phyloP scores from a whole-genome alignment of 139 green algal species.

The Tetratostichococcus sp. region DNA sequence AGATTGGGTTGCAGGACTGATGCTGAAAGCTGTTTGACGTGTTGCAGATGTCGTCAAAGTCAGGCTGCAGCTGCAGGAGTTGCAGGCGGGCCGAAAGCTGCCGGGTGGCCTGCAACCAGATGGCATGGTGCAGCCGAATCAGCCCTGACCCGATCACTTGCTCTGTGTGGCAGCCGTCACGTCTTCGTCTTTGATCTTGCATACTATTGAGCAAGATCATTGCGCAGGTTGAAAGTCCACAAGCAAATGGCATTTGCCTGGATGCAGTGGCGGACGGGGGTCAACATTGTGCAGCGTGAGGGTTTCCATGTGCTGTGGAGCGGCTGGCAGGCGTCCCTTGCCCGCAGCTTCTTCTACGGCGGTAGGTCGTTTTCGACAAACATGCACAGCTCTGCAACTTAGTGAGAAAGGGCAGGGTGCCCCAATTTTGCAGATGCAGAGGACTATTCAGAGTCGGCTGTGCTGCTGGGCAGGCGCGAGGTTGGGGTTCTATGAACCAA shows the following conservation, averaged over 20 bases:
- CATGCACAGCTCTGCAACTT: not conserved
- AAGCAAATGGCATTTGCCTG: not conserved
- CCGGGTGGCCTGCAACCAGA: not conserved
- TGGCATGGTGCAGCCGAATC: slow-evolving; percentile 48
- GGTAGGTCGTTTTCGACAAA: slow-evolving; percentile 3
- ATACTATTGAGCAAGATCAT: too few relatives aligned
- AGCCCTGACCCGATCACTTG: too few relatives aligned
- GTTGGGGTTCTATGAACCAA: slow-evolving; percentile 77
- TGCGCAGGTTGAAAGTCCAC: too few relatives aligned
- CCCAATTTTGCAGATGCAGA: too few relatives aligned
- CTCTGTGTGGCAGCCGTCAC: too few relatives aligned
- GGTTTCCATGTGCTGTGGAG: slow-evolving; percentile 52
- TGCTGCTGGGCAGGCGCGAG: slow-evolving; percentile 63
- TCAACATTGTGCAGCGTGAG: slow-evolving; percentile 45
- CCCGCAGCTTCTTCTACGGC: slow-evolving; percentile 64
- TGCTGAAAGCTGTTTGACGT: too few relatives aligned
- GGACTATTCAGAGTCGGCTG: too few relatives aligned
- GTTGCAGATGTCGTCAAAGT: slow-evolving; percentile 73
- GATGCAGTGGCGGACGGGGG: slow-evolving; percentile 41
- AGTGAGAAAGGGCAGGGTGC: too few relatives aligned
- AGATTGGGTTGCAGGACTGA: too few relatives aligned
- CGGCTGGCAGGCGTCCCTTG: slow-evolving; percentile 49
- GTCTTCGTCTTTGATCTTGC: too few relatives aligned
- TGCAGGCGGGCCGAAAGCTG: not conserved
- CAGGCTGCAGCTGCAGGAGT: slow-evolving; percentile 57